These are phyloP conservation scores for Aspergillus transmontanensis DNA, from an alignment of 2,329 filamentous ascomycete species.

Conservation along the genomic window DNA sequence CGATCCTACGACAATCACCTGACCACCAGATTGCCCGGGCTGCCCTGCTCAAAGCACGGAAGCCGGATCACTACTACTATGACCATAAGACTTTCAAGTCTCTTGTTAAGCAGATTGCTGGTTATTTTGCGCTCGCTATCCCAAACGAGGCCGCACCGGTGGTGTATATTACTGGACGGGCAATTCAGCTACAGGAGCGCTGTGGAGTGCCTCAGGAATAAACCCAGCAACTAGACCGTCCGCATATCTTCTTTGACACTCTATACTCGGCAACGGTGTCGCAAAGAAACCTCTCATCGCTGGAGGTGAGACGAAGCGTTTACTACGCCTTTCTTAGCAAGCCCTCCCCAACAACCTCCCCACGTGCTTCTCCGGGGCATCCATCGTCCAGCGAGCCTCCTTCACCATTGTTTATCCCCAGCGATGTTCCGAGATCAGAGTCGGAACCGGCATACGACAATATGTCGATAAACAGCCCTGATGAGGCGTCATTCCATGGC, in stretches of 20 bases:
- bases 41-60: constrained; percentile 9
- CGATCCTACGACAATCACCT: constrained; percentile 5
- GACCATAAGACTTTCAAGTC: constrained; percentile 1
- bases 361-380: not conserved
- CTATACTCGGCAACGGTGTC: constrained; percentile 2
- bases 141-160: constrained; percentile 5
- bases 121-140: constrained; percentile 5
- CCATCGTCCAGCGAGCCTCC: not conserved
- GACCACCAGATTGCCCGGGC: constrained; percentile 8
- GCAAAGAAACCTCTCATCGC: constrained; percentile 8
- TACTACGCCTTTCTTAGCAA: constrained; percentile 10
- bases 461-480: not conserved
- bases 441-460: not conserved
- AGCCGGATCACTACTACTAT: constrained; percentile 1
- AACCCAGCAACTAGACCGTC: constrained; percentile 5
- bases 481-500: not conserved
- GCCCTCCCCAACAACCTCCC: constrained; percentile 1
- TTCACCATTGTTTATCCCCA: not conserved
- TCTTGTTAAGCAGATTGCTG: constrained; percentile 5
- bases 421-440: not conserved
- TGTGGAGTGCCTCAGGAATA: constrained; percentile 9
- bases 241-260: constrained; percentile 7
- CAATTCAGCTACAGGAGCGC: constrained; percentile 8
- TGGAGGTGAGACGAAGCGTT: constrained; percentile 7
- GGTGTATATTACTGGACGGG: too few relatives aligned